These are phyloP conservation scores for Gnomoniopsis smithogilvyi DNA, from an alignment of 2,329 filamentous ascomycete species.

Conservation along the genomic window DNA sequence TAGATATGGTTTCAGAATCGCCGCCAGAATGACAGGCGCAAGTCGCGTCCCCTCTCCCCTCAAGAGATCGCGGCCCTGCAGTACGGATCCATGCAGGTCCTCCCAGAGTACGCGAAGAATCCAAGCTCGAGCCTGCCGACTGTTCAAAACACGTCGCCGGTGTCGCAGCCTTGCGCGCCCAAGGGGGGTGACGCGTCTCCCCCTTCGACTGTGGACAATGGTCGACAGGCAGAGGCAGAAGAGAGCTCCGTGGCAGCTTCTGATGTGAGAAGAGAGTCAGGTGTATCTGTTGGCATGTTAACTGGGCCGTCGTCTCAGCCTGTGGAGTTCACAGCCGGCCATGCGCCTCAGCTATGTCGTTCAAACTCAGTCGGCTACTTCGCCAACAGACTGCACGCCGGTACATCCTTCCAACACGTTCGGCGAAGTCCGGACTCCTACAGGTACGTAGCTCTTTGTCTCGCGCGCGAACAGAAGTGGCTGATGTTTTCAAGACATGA, in stretches of 20 bases:
- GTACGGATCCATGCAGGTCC: conserved; percentile 50
- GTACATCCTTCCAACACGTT: conserved; percentile 49
- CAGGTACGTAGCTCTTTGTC: conserved; percentile 34
- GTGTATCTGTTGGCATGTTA: conserved; percentile 2
- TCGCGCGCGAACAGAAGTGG: not conserved
- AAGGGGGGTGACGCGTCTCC: conserved; percentile 11
- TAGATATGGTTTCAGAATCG: conserved; percentile 99
- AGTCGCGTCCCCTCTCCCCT: conserved; percentile 76
- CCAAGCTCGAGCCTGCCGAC: conserved; percentile 6
- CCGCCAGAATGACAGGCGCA: conserved; percentile 86
- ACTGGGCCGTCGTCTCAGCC: conserved; percentile 23
- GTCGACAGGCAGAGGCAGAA: conserved; percentile 7
- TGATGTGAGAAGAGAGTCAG: conserved; percentile 8
- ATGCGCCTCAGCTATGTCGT: conserved; percentile 14
- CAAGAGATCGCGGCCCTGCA: conserved; percentile 68
- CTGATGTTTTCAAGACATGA: conserved; percentile 34
- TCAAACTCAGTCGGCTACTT: conserved; percentile 47
- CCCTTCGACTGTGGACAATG: not conserved
- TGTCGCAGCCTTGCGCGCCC: not conserved
- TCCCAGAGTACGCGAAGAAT: conserved; percentile 37
- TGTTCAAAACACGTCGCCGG: conserved; percentile 13
- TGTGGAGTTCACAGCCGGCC: conserved; percentile 21
- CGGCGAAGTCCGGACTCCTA: conserved; percentile 39
- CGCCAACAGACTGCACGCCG: conserved; percentile 55
- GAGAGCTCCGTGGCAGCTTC: not conserved